Base-by-base conservation (phyloP, 768 basidiomycete species). In the Hemileccinum rubropunctum region DNA sequence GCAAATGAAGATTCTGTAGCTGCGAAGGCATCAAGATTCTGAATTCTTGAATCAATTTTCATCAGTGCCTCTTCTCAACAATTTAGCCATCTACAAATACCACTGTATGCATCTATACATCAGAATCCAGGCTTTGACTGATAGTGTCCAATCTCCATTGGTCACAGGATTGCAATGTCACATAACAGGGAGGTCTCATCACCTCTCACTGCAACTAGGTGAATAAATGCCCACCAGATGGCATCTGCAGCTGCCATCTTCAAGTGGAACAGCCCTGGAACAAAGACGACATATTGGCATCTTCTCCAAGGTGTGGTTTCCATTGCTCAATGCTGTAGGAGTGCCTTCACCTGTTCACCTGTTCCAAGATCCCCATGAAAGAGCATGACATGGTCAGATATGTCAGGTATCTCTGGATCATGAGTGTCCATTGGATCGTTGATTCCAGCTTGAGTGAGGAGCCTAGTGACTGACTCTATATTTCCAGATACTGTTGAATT, bases 191-290 rank as follows among this genome's bases (percentile, higher is more conserved):
- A 47, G 1, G 34, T 59, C 4, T 48, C 48, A 18, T 60, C 59
- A 1, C 44, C 30, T 1, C 45, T 20, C 3, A 45, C 53, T 2
- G 17, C 12, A 11, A 7, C 1, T 1, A 61, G 59, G 0, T 51
- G 38, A 4, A 66, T 23, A 18, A 57, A 59, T 1, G 30, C 26
- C 4, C 42, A 15, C 58, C 58, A 64, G 0, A 63, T 15, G 0
- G 60, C 57, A 42, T 71, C 64, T 0, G 57, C 58, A n/a, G 45
- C 46, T 0, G 69, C 65, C 61, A 71, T 71, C 47, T 67, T 71
- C 15, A 67, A 46, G 51, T 70, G 71, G 42, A 74, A 74, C 0
- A 72, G 43, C 0, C 69, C 71, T 1, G 58, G 52, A 1, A 74
- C 51, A 40, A 64, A 73, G 0, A 76, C 50, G 1, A 73, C 45